A percentile compares a stretch with the other conserved stretches of the same genome.
These are phyloP conservation scores for Pythium vanterpoolii DNA, from an alignment of 352 stramenopile genomes.

Conservation along the genomic window DNA sequence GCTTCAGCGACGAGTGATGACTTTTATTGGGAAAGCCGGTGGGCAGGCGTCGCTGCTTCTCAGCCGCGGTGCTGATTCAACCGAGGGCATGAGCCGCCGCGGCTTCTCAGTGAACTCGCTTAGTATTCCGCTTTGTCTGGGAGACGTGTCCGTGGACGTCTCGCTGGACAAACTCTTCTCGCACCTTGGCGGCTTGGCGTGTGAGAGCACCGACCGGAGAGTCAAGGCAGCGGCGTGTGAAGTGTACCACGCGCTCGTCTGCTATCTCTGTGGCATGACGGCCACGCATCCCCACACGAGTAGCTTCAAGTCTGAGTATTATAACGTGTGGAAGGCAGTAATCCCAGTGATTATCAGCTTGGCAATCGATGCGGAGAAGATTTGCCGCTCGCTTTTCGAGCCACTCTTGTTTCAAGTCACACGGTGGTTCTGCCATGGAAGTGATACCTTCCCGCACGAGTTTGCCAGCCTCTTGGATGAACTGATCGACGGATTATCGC, in stretches of 20 bases:
- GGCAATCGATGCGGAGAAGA: conserved; percentile 65
- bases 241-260: conserved; percentile 64
- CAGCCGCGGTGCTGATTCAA: conserved; percentile 27
- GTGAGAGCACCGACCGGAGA: conserved; percentile 45
- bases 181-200: conserved; percentile 48
- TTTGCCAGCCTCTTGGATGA: conserved; percentile 60
- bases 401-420: conserved; percentile 71
- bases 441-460: conserved; percentile 62
- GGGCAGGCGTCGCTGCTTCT: conserved; percentile 46
- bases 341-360: conserved; percentile 54
- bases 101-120: conserved; percentile 23
- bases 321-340: conserved; percentile 45
- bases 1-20: conserved; percentile 59
- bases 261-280: conserved; percentile 71
- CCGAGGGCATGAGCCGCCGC: not conserved
- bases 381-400: conserved; percentile 67
- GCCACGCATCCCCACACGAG: conserved; percentile 54
- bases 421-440: conserved; percentile 60
- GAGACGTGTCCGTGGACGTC: conserved; percentile 36
- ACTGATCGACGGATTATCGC: conserved; percentile 47
- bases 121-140: conserved; percentile 42
- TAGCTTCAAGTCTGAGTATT: conserved; percentile 63
- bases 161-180: conserved; percentile 45
- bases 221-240: conserved; percentile 65
- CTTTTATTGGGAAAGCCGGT: conserved; percentile 51